Percentiles rank a stretch among this genome's conserved stretches.
phyloP scores from a whole-genome alignment of 345 rosid genomes.

The Lenwebbia sp. region DNA sequence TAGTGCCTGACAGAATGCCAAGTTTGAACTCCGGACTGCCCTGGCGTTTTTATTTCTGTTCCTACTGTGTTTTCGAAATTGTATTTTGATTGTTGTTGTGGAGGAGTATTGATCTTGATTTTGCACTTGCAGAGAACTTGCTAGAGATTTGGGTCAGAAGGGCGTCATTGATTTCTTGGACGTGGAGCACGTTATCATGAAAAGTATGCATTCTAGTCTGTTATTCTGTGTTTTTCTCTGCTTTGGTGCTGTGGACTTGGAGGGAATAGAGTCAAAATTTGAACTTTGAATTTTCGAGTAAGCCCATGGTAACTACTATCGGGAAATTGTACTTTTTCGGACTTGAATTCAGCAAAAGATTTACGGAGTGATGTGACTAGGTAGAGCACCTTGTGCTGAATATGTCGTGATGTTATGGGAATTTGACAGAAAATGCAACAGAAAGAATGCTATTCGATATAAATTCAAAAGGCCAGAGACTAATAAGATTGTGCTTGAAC shows the following conservation, averaged over 20 bases:
- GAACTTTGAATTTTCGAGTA: not conserved
- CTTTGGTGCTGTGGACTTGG: not conserved
- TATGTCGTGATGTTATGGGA: not conserved
- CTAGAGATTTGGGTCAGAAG: conserved; percentile 63
- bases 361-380: not conserved
- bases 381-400: not conserved
- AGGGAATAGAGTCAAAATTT: not conserved
- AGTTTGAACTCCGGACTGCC: not conserved
- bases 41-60: not conserved
- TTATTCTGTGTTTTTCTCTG: not conserved
- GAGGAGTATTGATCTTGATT: not conserved
- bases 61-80: not conserved
- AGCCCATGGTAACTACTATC: not conserved
- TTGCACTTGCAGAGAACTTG: conserved; percentile 63
- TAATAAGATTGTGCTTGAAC: not conserved
- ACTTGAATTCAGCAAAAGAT: not conserved
- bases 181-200: conserved; percentile 72
- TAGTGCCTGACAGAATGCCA: not conserved
- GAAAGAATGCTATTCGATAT: not conserved
- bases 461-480: not conserved
- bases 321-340: not conserved
- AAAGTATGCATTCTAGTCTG: conserved; percentile 28
- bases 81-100: not conserved
- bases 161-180: conserved; percentile 54
- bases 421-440: not conserved